These are phyloP conservation scores for Claviceps sp. DNA, from an alignment of 2,329 filamentous ascomycete genomes.

Conservation along the genomic window DNA sequence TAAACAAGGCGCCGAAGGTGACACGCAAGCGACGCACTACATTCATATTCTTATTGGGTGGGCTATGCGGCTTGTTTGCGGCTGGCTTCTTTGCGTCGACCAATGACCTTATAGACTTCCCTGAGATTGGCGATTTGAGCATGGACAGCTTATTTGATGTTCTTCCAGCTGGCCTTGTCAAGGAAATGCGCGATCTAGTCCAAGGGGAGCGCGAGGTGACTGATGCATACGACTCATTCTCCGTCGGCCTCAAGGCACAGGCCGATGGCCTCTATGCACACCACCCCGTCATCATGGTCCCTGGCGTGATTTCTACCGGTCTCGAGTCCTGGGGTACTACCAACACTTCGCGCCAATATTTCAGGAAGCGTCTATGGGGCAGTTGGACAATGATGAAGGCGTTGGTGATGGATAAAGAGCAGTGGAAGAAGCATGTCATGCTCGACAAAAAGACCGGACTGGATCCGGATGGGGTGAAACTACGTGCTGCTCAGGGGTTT, in stretches of 20 bases:
- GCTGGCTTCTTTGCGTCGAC: constrained; percentile 82
- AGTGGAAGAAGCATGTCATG: constrained; percentile 96
- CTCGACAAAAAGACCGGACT: constrained; percentile 82
- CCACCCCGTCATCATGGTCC: constrained; percentile 92
- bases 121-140: constrained; percentile 56
- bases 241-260: constrained; percentile 72
- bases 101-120: constrained; percentile 79
- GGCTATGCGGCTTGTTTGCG: constrained; percentile 76
- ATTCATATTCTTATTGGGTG: constrained; percentile 76
- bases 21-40: constrained; percentile 61
- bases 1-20: constrained; percentile 29
- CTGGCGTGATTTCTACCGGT: constrained; percentile 92
- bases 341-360: constrained; percentile 74
- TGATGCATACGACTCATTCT: constrained; percentile 86
- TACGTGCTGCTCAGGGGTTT: constrained; percentile 89
- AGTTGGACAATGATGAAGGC: constrained; percentile 99
- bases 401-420: constrained; percentile 79
- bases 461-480: constrained; percentile 79
- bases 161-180: constrained; percentile 71
- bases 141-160: constrained; percentile 80
- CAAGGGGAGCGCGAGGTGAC: constrained; percentile 72
- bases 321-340: constrained; percentile 94
- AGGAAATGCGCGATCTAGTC: constrained; percentile 74
- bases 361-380: constrained; percentile 88
- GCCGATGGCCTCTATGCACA: constrained; percentile 68